Percentiles rank a stretch among this genome's conserved stretches.
These are phyloP conservation scores for Malassezia sympodialis DNA, from an alignment of 1,284 basidiomycete species.

Conservation along the genomic window DNA sequence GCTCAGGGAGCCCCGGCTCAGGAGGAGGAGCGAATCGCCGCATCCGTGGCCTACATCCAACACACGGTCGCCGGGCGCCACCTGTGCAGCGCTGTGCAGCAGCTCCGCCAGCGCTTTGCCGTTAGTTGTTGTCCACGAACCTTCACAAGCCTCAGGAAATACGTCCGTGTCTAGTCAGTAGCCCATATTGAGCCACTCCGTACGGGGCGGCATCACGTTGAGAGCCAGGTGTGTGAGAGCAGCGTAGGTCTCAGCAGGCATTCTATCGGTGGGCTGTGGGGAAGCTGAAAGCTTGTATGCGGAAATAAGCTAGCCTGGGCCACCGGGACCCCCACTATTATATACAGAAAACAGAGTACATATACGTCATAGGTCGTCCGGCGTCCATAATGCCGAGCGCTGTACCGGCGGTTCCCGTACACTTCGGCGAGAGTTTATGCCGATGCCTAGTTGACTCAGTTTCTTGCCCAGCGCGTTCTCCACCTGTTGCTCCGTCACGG, in stretches of 20 bases:
- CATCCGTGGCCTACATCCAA: constrained; percentile 42
- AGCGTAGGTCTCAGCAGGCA: constrained; percentile 9
- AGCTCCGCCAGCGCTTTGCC: constrained; percentile 25
- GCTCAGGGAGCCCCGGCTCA: constrained; percentile 19
- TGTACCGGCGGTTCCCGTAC: background rate
- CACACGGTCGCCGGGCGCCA: constrained; percentile 20
- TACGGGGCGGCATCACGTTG: constrained; percentile 18
- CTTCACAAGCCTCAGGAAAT: constrained; percentile 9
- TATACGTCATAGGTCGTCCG: background rate
- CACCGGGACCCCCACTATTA: background rate
- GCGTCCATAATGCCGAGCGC: background rate
- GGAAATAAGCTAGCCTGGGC: background rate
- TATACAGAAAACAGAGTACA: background rate
- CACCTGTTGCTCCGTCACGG: constrained; percentile 4
- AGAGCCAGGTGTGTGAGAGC: constrained; percentile 12
- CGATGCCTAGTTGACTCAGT: background rate
- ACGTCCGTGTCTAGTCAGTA: constrained; percentile 21
- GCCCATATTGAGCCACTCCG: constrained; percentile 42
- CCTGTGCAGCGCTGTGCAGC: constrained; percentile 22
- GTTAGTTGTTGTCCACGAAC: constrained; percentile 18
- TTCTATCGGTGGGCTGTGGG: background rate
- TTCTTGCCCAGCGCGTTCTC: constrained; percentile 6
- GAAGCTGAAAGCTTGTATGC: background rate
- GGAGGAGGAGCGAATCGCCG: constrained; percentile 39
- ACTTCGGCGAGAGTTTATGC: background rate